Conservation (phyloP, 306 rosid genomes). For the Macrotyloma uniflorum region DNA sequence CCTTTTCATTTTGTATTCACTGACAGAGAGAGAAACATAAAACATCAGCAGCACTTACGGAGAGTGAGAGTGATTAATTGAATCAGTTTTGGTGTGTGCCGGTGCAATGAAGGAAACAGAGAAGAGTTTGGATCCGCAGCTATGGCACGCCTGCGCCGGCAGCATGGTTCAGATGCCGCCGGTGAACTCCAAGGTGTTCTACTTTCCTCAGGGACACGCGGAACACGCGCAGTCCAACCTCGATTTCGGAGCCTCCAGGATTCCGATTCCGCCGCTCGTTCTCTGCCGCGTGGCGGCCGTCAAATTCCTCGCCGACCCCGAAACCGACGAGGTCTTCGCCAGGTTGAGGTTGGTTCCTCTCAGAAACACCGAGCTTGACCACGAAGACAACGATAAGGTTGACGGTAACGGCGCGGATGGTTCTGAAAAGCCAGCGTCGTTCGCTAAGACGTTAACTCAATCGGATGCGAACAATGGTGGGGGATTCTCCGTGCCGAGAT, state of each 20-base stretch:
- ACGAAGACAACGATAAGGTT: conserved; percentile 37
- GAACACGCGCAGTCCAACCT: conserved; percentile 83
- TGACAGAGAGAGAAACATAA: background rate
- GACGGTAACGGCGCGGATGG: conserved; percentile 48
- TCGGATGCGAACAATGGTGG: conserved; percentile 99
- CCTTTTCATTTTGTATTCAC: background rate
- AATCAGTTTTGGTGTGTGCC: background rate
- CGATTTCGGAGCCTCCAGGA: conserved; percentile 56
- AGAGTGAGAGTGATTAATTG: conserved; percentile 42
- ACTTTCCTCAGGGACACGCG: conserved; percentile 97
- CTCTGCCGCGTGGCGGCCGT: conserved; percentile 72
- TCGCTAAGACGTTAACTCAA: conserved; percentile 92
- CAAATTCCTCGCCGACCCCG: conserved; percentile 83
- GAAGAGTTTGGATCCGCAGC: conserved; percentile 81
- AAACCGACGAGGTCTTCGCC: conserved; percentile 85
- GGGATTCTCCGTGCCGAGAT: conserved; percentile 94
- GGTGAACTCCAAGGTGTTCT: conserved; percentile 81
- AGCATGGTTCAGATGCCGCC: conserved; percentile 93
- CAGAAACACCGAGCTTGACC: conserved; percentile 49
- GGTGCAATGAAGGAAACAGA: conserved; percentile 63
- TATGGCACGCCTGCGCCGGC: conserved; percentile 99
- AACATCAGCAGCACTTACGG: background rate
- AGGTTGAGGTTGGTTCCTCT: conserved; percentile 58
- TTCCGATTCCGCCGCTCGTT: conserved; percentile 74
- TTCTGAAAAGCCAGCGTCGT: conserved; percentile 80